Evolutionary conservation across 805 yeast genomes (phyloP).

Genomic region (Torulaspora microellipsoides): DNA sequence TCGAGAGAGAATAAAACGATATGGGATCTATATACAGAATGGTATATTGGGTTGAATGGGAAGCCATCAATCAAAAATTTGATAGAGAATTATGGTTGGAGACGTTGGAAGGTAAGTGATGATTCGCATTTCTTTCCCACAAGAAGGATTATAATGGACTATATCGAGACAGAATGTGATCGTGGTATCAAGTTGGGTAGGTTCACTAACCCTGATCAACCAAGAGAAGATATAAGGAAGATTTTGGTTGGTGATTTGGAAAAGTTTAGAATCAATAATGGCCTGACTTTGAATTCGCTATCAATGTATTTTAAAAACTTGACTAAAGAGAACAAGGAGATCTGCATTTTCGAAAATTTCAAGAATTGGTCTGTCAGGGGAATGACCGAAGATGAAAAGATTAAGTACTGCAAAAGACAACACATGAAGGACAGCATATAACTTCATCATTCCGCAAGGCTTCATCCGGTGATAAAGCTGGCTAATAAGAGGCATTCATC

Average conservation of each 20-base stretch:
- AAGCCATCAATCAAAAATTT: conserved; percentile 30
- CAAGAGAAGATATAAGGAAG: conserved; percentile 32
- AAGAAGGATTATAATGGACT: conserved; percentile 37
- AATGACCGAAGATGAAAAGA: conserved; percentile 32
- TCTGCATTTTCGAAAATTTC: conserved; percentile 32
- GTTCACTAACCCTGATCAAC: conserved; percentile 26
- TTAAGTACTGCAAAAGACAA: conserved; percentile 31
- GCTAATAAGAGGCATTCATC: no score
- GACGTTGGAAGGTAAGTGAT: conserved; percentile 38
- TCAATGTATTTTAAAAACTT: conserved; percentile 33
- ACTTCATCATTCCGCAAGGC: no score
- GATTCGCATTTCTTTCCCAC: conserved; percentile 39
- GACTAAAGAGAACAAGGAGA: conserved; percentile 28
- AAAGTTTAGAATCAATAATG: conserved; percentile 33
- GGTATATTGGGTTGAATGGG: conserved; percentile 37
- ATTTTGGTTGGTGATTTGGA: conserved; percentile 34
- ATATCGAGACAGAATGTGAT: conserved; percentile 35
- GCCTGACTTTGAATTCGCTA: conserved; percentile 33
- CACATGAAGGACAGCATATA: conserved; percentile 11
- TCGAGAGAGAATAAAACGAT: conserved; percentile 37
- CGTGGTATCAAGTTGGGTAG: conserved; percentile 33
- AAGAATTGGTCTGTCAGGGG: conserved; percentile 30
- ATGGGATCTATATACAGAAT: conserved; percentile 37
- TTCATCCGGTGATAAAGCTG: no score
- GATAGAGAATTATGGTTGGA: conserved; percentile 35